Evolutionary conservation across 495 filamentous ascomycete genomes (phyloP), one percentile per base, ranked within the genome.

Genomic region (Hyaloscypha variabilis): DNA sequence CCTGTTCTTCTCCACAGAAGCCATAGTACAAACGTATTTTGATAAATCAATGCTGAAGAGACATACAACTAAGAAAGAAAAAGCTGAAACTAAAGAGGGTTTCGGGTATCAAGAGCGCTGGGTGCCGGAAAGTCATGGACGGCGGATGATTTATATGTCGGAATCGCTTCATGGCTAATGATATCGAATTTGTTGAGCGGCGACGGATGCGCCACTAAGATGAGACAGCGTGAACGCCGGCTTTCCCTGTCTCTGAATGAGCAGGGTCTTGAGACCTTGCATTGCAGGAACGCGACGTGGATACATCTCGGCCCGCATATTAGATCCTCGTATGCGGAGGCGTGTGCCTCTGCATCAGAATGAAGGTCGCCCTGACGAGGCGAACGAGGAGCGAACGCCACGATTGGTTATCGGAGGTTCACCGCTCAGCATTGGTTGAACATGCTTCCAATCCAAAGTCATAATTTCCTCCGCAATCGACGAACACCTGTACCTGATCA

Each of bases 1-100:
- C 69, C 72, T 77, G 72, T 83, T 85, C 77, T 66, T 67, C 25
- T 68, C 58, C 17, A 28, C 21, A 28, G 58, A 60, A 54, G 67
- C 60, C 68, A 72, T 72, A 63, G 25, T 36, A 60, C 29, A 65
- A 58, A 42, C 61, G 25, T 52, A 31, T 69, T 58, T 67, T 26
- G 28, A 58, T 65, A 2, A 46, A 58, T 4, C 13, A 64, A 23
- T 54, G 29, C 54, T 64, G 60, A 56, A 64, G 30, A 57, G 51
- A 68, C 66, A 71, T 68, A 60, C 42, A 57, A 64, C n/a, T 31
- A 36, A 23, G 58, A 53, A 10, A 46, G 39, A 46, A 17, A 46
- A 34, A 17, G 8, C 19, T 46, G 21, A 46, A 46, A 60, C 26
- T 46, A 46, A 17, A 19, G 17, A 46, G 11, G 14, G 39, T 8